Evolutionary conservation across 2,329 filamentous ascomycete genomes (phyloP), one percentile per base, ranked within the genome.

Genomic region (Trichoderma brevicompactum): DNA sequence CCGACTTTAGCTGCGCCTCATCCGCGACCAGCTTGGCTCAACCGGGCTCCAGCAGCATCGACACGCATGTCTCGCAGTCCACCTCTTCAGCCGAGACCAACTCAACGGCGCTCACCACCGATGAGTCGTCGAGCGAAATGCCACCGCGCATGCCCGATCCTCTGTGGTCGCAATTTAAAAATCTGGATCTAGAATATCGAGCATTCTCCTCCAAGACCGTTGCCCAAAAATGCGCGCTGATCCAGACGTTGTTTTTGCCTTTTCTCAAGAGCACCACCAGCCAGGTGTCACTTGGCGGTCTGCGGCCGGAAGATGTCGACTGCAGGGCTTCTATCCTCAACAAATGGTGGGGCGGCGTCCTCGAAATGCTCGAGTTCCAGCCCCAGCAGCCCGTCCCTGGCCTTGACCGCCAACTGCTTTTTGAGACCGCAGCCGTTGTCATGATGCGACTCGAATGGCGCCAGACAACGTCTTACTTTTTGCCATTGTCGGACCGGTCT

Each of bases 361-460:
- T 97, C 64, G 92, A 95, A 66, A 87, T 96, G 81, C 84, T 97
- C 28, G 89, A 93, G 69, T 90, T 90, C 38, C 85, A 86, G 6
- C 69, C 78, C 64, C 77, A 82, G 56, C 90, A 92, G 71, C 89
- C 90, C 3, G 88, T 97, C 13, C 88, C 92, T 1, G 92, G 92
- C 10, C 89, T 92, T n/a, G 94, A 97, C 72, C 84, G 92, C 38
- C 92, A 92, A 0, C 85, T 88, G 2, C 87, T 96, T 49, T 83
- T 96, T 38, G 93, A 97, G 73, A 90, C 88, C 5, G 84, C 91
- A 23, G 88, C 89, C 55, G 86, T 90, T 61, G 87, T 97, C 73
- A 96, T 97, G 93, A 90, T 90, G 77, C 86, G 94, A 53, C 88
- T 90, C 0, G 94, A 97, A 78, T 97, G 94, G 94, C 87, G 92